These are phyloP conservation scores for Chamaecyparis obtusa DNA, from an alignment of 75 land plant genomes.

Conservation along the genomic window DNA sequence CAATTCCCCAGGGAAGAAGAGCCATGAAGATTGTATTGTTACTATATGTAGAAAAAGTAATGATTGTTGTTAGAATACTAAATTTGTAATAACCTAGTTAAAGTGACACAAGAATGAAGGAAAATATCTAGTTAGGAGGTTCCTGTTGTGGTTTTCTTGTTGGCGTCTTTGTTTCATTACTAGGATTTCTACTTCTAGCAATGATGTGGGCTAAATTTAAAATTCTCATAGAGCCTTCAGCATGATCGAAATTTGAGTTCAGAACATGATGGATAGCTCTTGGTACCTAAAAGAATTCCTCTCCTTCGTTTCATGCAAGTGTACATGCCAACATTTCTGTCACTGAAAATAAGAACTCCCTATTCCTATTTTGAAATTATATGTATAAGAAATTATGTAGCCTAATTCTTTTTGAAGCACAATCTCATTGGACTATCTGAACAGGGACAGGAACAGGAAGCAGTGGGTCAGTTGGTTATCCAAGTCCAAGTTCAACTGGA, in stretches of 20 bases:
- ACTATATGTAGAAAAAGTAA: neutral
- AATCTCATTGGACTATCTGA: conserved; percentile 1
- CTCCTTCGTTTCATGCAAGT: neutral
- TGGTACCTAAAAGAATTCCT: neutral
- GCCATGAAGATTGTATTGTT: neutral
- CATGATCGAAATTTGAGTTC: neutral
- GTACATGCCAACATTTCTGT: neutral
- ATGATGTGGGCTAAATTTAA: neutral
- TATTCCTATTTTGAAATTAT: neutral
- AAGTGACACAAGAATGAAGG: neutral
- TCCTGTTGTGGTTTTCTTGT: neutral
- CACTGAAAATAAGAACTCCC: neutral
- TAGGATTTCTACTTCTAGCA: neutral
- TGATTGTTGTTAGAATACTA: neutral
- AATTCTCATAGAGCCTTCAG: neutral
- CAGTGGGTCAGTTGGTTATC: conserved; percentile 15
- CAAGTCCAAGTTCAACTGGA: conserved; percentile 38
- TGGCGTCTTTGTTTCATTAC: neutral
- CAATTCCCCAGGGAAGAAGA: neutral
- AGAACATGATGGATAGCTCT: neutral
- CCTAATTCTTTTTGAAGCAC: neutral
- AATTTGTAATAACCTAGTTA: neutral
- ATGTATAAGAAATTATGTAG: neutral
- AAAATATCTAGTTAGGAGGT: neutral
- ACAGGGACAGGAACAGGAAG: neutral